phyloP scores from a whole-genome alignment of 2,329 filamentous ascomycete species.

The Grosmannia clavigera region DNA sequence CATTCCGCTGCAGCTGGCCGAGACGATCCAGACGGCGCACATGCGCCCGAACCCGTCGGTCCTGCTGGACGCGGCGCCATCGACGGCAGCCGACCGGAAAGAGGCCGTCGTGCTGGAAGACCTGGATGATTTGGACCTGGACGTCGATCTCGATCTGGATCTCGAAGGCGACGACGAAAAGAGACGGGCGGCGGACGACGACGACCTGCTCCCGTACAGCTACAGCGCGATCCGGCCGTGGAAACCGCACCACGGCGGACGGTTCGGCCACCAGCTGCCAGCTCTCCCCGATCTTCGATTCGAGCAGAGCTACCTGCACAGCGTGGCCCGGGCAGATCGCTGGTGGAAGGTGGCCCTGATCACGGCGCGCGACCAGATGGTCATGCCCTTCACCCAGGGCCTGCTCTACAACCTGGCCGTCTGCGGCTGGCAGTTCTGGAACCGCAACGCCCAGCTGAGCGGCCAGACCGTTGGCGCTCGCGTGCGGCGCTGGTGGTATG shows the following conservation, averaged over 20 bases:
- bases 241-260: conserved; percentile 21
- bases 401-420: conserved; percentile 77
- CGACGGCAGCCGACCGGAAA: conserved; percentile 58
- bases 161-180: neutral
- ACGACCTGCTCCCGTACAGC: conserved; percentile 39
- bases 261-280: conserved; percentile 27
- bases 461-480: conserved; percentile 67
- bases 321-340: conserved; percentile 66
- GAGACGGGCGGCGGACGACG: conserved; percentile 19
- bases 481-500: conserved; percentile 87
- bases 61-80: conserved; percentile 65
- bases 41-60: conserved; percentile 63
- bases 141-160: conserved; percentile 7
- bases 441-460: conserved; percentile 61
- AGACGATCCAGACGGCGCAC: conserved; percentile 68
- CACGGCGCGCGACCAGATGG: conserved; percentile 78
- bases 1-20: conserved; percentile 57
- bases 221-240: conserved; percentile 49
- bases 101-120: conserved; percentile 35
- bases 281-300: conserved; percentile 83
- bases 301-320: conserved; percentile 94
- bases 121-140: conserved; percentile 14
- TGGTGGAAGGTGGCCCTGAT: conserved; percentile 75
- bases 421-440: conserved; percentile 84
- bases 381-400: conserved; percentile 81